Evolutionary conservation across 306 rosid genomes (phyloP), one percentile per base, ranked within the genome.

Genomic region (Cicer pinnatifidum): DNA sequence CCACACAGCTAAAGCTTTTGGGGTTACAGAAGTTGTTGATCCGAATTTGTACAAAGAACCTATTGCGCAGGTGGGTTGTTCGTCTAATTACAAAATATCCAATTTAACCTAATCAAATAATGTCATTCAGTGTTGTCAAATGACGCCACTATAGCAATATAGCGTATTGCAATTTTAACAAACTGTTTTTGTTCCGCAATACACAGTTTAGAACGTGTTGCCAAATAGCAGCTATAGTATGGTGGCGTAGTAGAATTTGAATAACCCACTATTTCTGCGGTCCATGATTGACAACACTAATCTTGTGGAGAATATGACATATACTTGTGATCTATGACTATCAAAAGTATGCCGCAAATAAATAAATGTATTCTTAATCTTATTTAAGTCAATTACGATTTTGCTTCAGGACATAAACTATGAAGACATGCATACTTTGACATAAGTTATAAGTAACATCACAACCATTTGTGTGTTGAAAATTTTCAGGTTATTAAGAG

Each of bases 1-100:
- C 17, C 66, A 48, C 63, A 51, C 95, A 94, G 99, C 95, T 57
- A 87, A 87, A 86, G 87, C 86, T 82, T 94, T 94, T 82, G 99
- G 97, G 50, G 19, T 91, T 79, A 91, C 95, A 1, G 83, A 91
- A 77, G 87, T 94, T 80, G 71, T 94, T 54, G 82, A 91, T 69
- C 89, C 91, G 4, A 89, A 81, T 72, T 88, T 83, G 71, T 75
- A 54, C 59, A 62, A 78, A 57, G 96, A 94, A 69, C 91, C 96
- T 46, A 78, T 94, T 53, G 88, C 80, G 39, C 91, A 87, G 94
- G 99, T 93, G 64, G n/a, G 65, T 76, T 73, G 8, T 59, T 64
- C 69, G 33, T 75, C 59, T 71, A 43, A 47, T 72, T 10, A 57
- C 54, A 41, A 39, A 45, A 44, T n/a, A 58, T 67, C 38, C 59